phyloP scores from a whole-genome alignment of 306 rosid species.

The Dryas octopetala region DNA sequence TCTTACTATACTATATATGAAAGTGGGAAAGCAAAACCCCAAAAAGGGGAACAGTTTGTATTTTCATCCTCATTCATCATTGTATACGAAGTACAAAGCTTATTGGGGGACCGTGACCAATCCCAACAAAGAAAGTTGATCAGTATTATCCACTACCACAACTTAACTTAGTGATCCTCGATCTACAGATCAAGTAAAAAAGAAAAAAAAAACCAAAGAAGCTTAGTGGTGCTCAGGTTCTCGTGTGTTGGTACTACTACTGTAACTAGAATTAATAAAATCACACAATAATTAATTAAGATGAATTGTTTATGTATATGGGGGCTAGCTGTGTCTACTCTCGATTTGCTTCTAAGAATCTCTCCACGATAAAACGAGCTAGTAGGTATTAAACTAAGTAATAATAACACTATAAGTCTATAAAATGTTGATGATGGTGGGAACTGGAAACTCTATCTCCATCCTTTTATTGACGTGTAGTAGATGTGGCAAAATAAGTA shows the following conservation, averaged over 20 bases:
- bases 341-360: conserved; percentile 11
- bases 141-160: not conserved
- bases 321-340: not conserved
- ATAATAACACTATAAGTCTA: too few relatives aligned
- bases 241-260: conserved; percentile 13
- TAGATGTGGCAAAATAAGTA: not conserved
- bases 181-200: not conserved
- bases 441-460: not conserved
- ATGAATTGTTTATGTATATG: not conserved
- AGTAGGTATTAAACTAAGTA: not conserved
- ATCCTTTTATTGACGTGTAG: not conserved
- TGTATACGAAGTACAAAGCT: not conserved
- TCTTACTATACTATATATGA: not conserved
- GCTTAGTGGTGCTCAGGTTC: conserved; percentile 6
- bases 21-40: not conserved
- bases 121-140: not conserved
- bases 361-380: not conserved
- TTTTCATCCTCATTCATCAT: too few relatives aligned
- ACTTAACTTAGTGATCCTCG: not conserved
- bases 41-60: conserved; percentile 5
- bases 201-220: not conserved
- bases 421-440: not conserved
- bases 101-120: not conserved
- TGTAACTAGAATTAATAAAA: not conserved
- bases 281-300: not conserved